Evolutionary conservation across 805 yeast species (phyloP).

Genomic region (Zygotorulaspora chibaensis): DNA sequence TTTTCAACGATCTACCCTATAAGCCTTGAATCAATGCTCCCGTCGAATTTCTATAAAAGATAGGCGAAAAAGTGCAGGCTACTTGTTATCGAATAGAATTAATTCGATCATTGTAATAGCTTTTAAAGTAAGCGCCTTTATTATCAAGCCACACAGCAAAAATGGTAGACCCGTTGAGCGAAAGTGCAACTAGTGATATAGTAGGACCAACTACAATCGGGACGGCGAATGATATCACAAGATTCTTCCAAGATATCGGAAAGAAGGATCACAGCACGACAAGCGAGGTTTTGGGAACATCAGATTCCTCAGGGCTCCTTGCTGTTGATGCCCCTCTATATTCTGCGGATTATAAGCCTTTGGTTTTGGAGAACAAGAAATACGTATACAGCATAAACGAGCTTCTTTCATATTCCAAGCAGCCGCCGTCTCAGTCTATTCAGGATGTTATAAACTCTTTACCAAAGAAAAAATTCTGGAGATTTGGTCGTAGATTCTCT

Average conservation of each 20-base stretch:
- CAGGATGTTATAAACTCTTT: constrained; percentile 34
- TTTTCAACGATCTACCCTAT: background rate
- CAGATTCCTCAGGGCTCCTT: background rate
- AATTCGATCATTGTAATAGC: no score
- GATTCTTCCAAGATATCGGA: constrained; percentile 9
- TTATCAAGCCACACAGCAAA: background rate
- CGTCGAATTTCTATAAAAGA: background rate
- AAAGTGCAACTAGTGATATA: background rate
- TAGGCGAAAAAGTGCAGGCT: background rate
- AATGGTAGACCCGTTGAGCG: background rate
- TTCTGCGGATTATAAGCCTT: constrained; percentile 22
- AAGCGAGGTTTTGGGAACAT: constrained; percentile 1
- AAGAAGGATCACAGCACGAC: constrained; percentile 4
- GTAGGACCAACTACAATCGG: background rate
- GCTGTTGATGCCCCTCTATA: constrained; percentile 7
- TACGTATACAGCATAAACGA: constrained; percentile 31
- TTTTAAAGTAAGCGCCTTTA: background rate
- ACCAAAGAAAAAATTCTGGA: constrained; percentile 50
- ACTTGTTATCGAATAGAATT: no score
- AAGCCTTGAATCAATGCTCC: background rate
- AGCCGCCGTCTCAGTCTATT: constrained; percentile 32
- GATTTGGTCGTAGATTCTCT: constrained; percentile 34
- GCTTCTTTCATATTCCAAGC: constrained; percentile 16
- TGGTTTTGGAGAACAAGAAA: constrained; percentile 10
- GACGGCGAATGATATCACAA: constrained; percentile 7